Conservation (phyloP, 441 rosid species). For the Adansonia rubrostipa region DNA sequence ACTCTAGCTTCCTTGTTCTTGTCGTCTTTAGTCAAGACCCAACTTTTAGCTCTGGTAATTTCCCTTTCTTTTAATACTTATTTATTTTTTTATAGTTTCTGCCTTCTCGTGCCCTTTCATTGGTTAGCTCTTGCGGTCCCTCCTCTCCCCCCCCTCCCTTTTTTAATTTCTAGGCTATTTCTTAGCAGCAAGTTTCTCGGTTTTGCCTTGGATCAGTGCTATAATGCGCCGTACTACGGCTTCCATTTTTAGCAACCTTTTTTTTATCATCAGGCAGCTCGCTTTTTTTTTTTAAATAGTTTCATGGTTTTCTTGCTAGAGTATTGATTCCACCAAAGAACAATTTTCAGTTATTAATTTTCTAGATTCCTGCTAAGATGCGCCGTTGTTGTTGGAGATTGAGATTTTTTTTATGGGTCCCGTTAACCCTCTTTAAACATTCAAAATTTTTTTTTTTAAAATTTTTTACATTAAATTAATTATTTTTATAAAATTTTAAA, state of each 20-base stretch:
- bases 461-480: no score
- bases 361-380: not conserved
- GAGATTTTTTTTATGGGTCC: not conserved
- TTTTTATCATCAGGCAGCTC: not conserved
- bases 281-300: not conserved
- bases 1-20: slow-evolving; percentile 47
- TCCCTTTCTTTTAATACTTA: not conserved
- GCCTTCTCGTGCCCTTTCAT: not conserved
- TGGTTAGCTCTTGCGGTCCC: not conserved
- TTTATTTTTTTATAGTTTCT: not conserved
- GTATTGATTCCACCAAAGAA: not conserved
- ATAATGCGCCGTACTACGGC: not conserved
- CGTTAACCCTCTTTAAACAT: no score
- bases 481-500: no score
- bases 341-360: not conserved
- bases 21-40: slow-evolving; percentile 44
- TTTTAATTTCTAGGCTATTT: not conserved
- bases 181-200: not conserved
- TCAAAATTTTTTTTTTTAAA: no score
- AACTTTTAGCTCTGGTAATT: slow-evolving; percentile 48
- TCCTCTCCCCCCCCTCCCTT: not conserved
- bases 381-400: not conserved
- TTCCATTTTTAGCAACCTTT: not conserved
- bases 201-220: not conserved
- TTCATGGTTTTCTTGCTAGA: not conserved